These are phyloP conservation scores for Parachaetomium inaequale DNA, from an alignment of 495 filamentous ascomycete genomes.

Conservation along the genomic window DNA sequence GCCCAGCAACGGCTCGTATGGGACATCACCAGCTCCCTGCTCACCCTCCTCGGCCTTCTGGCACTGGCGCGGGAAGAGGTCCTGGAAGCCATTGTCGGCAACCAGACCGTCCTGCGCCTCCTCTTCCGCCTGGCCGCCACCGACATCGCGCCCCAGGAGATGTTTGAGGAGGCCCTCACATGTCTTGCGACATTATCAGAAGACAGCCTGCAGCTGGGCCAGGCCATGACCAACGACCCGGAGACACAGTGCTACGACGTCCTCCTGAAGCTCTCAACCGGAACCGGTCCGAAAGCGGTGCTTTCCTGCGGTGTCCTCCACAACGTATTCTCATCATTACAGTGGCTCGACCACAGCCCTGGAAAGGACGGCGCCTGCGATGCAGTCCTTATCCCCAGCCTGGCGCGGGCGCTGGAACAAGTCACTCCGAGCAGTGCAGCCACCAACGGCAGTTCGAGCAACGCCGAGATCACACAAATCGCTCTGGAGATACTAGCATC, in stretches of 20 bases:
- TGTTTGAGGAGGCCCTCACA: conserved; percentile 44
- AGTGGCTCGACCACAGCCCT: conserved; percentile 48
- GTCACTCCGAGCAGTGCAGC: conserved; percentile 22
- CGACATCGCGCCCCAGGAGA: conserved; percentile 31
- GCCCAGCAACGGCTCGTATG: conserved; percentile 48
- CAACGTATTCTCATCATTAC: conserved; percentile 46
- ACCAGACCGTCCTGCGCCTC: conserved; percentile 46
- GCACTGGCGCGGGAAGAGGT: conserved; percentile 54
- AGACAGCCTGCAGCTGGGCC: conserved; percentile 47
- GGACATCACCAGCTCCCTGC: conserved; percentile 47
- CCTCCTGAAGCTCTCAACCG: conserved; percentile 35
- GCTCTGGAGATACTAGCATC: conserved; percentile 57
- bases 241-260: conserved; percentile 37
- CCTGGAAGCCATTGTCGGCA: conserved; percentile 45
- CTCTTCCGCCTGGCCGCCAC: conserved; percentile 47
- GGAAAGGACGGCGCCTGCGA: conserved; percentile 47
- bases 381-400: conserved; percentile 43
- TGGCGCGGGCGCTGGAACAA: conserved; percentile 39
- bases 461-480: conserved; percentile 41
- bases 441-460: conserved; percentile 30
- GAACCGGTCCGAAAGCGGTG: conserved; percentile 37
- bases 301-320: conserved; percentile 52
- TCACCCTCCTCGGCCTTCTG: conserved; percentile 44
- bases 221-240: conserved; percentile 41
- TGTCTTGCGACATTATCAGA: conserved; percentile 55